Evolutionary conservation across 805 yeast genomes (phyloP).

Genomic region (Myxozyma vanderwaltii): DNA sequence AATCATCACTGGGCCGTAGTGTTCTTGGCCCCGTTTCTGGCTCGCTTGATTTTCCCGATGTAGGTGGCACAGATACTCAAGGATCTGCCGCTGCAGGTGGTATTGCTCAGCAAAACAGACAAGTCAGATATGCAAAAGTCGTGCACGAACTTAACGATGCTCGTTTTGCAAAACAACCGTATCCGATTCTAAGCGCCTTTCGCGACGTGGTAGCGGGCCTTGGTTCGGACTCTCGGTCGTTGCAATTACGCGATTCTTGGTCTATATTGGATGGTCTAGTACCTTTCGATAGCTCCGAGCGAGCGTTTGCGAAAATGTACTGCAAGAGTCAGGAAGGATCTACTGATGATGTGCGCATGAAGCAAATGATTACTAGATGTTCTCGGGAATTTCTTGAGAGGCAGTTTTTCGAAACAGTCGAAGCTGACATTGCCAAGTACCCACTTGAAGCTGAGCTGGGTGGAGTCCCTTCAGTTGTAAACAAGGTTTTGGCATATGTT

Average conservation of each 20-base stretch:
- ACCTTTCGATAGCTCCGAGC: slow-evolving; percentile 37
- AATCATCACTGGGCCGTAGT: slow-evolving; percentile 41
- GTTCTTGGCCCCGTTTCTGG: slow-evolving; percentile 43
- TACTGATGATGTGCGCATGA: slow-evolving; percentile 41
- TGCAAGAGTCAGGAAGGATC: slow-evolving; percentile 38
- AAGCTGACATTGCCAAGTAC: slow-evolving; percentile 59
- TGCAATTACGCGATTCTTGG: slow-evolving; percentile 77
- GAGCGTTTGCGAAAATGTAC: slow-evolving; percentile 43
- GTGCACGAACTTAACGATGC: slow-evolving; percentile 71
- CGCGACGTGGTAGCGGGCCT: slow-evolving; percentile 53
- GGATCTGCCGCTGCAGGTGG: slow-evolving; percentile 21
- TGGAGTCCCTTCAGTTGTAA: slow-evolving; percentile 71
- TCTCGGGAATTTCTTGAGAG: slow-evolving; percentile 65
- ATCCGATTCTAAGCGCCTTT: slow-evolving; percentile 62
- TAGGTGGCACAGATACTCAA: slow-evolving; percentile 30
- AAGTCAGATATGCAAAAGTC: slow-evolving; percentile 65
- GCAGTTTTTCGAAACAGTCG: slow-evolving; percentile 77
- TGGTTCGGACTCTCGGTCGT: slow-evolving; percentile 63
- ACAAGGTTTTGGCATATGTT: slow-evolving; percentile 69
- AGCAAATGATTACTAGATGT: slow-evolving; percentile 53
- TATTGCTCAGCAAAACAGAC: slow-evolving; percentile 24
- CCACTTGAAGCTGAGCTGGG: slow-evolving; percentile 54
- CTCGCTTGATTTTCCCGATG: slow-evolving; percentile 38
- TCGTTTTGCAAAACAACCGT: slow-evolving; percentile 45
- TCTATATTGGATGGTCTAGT: slow-evolving; percentile 58